phyloP scores from a whole-genome alignment of 1,284 basidiomycete species.

The Sporisorium exsertum region DNA sequence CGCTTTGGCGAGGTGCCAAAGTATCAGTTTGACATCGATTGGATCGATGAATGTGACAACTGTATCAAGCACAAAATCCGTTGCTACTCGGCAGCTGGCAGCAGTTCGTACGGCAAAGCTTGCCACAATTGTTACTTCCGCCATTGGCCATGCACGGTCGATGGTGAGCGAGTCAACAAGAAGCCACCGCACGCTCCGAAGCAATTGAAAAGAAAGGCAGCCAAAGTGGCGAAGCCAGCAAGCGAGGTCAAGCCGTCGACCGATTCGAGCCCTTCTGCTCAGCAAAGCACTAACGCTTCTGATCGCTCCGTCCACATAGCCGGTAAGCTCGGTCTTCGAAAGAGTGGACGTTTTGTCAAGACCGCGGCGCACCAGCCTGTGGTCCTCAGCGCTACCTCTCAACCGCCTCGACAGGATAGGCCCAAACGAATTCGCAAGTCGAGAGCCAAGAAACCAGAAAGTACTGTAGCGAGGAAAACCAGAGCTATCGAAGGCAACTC shows the following conservation, averaged over 20 bases:
- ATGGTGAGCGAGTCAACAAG: not conserved
- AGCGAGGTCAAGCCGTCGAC: not conserved
- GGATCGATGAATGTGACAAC: constrained; percentile 7
- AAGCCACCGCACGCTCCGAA: not conserved
- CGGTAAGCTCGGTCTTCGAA: not conserved
- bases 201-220: not conserved
- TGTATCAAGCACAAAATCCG: not conserved
- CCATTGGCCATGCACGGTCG: constrained; percentile 6
- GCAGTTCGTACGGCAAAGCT: not conserved
- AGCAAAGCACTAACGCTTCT: not conserved
- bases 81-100: constrained; percentile 5
- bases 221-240: too few species aligned
- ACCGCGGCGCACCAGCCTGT: not conserved
- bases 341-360: not conserved
- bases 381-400: not conserved
- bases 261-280: not conserved
- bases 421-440: not conserved
- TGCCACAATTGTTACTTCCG: constrained; percentile 4
- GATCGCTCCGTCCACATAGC: not conserved
- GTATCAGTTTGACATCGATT: constrained; percentile 2
- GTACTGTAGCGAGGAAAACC: too few species aligned
- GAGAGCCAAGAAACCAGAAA: not conserved
- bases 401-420: not conserved
- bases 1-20: not conserved
- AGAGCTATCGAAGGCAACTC: not conserved